Conservation (phyloP, 164 flowering plant genomes). For the Stephania yunnanensis region DNA sequence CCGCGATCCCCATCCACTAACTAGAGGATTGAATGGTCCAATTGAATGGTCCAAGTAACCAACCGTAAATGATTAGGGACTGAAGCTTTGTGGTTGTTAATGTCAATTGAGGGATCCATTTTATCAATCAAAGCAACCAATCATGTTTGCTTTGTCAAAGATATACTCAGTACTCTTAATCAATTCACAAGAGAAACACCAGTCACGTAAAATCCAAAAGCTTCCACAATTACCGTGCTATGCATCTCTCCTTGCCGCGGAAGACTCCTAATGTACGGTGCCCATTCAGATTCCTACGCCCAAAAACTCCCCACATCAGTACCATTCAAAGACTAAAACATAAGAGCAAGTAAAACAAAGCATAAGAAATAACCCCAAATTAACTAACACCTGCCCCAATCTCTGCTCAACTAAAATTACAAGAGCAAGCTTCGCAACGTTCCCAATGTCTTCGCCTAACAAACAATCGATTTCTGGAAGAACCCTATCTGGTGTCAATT, state of each 20-base stretch:
- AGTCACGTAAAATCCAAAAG: neutral
- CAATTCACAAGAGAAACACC: neutral
- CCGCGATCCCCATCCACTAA: too few relatives aligned
- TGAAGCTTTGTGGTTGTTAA: too few relatives aligned
- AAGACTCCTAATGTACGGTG: conserved; percentile 61
- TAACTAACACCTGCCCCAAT: conserved; percentile 49
- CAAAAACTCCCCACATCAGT: neutral
- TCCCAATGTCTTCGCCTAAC: conserved; percentile 42
- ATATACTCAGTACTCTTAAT: neutral
- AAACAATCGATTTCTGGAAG: conserved; percentile 35
- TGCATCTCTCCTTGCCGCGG: conserved; percentile 58
- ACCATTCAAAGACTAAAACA: neutral
- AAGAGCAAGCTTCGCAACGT: conserved; percentile 55
- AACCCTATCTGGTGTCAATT: conserved; percentile 53
- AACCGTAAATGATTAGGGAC: too few relatives aligned
- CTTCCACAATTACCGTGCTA: conserved; percentile 39
- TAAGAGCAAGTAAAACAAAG: neutral
- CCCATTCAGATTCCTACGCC: conserved; percentile 76
- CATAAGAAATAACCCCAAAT: neutral
- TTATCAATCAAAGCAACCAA: neutral
- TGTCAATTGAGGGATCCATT: neutral
- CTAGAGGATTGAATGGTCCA: too few relatives aligned
- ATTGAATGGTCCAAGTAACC: too few relatives aligned
- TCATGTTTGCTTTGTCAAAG: neutral
- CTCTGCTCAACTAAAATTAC: conserved; percentile 55